Conservation (phyloP, 331 rosid genomes). For the Malus hybrid region DNA sequence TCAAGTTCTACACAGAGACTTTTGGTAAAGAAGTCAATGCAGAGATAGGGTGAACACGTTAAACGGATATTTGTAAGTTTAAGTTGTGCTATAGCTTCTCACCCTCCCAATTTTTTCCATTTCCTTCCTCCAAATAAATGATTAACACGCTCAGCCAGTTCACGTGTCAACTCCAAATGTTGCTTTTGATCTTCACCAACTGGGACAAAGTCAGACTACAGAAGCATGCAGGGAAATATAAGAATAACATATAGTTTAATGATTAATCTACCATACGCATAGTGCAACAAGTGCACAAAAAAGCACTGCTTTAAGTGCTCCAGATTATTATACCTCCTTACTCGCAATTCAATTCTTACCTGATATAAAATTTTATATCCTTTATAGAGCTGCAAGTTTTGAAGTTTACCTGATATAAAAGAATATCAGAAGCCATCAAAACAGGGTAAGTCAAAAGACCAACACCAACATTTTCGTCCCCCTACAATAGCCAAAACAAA, state of each 20-base stretch:
- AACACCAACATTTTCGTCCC: conserved; percentile 94
- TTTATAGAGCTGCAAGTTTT: conserved; percentile 7
- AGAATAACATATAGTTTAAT: conserved; percentile 24
- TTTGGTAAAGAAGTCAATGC: conserved; percentile 1
- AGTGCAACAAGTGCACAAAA: conserved; percentile 8
- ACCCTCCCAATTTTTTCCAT: conserved; percentile 99
- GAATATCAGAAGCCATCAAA: conserved; percentile 98
- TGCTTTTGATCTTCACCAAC: conserved; percentile 99
- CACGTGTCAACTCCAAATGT: conserved; percentile 93
- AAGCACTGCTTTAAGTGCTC: neutral
- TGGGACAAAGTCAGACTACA: conserved; percentile 91
- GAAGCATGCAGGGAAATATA: conserved; percentile 33
- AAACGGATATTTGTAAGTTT: neutral
- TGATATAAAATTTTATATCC: conserved; percentile 10
- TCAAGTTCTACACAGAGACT: conserved; percentile 19
- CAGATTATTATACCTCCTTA: neutral
- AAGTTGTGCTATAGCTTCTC: conserved; percentile 28
- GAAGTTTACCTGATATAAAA: conserved; percentile 75
- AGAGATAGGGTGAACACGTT: neutral
- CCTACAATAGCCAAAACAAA: conserved; percentile 49
- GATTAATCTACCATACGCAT: conserved; percentile 5
- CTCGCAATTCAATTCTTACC: neutral
- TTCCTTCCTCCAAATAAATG: conserved; percentile 87
- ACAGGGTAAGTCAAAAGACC: conserved; percentile 98
- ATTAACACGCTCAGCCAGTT: conserved; percentile 87